Base-by-base conservation (phyloP, 2,329 filamentous ascomycete genomes). In the Neofusicoccum cordaticola region DNA sequence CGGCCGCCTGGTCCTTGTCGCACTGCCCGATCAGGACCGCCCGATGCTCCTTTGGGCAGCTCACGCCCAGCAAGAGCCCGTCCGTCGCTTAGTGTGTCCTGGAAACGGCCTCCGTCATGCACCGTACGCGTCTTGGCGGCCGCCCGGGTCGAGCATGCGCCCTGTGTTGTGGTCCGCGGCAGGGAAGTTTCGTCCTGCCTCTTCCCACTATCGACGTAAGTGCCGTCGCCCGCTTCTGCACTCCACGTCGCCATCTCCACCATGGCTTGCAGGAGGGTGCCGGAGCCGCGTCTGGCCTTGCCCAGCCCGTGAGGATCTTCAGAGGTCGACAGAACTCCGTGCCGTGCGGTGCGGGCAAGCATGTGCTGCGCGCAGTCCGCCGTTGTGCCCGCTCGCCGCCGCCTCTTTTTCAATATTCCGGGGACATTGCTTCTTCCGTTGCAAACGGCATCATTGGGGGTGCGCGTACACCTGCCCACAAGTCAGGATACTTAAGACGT, bases 401-500 rank as follows among this genome's bases (percentile, higher is more conserved):
- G 17, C 15, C 37, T 47, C 31, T 22, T 13, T 47, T 37, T 13
- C 56, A 47, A 47, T 47, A 60, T 19, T 37, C 42, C 56, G 56
- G 56, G 42, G 27, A 11, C 56, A 37, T 60, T 60, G 31, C 56
- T 60, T 19, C 42, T 47, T 60, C 37, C n/a, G 56, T 17, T 7
- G 41, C 42, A 13, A n/a, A 17, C 56, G n/a, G n/a, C 56, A 60
- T 35, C 1, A 42, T 37, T 42, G 56, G 56, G 42, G 47, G 11
- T 60, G 56, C 56, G 56, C 56, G 56, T 60, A 47, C 56, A 37
- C 42, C 56, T 45, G 31, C 56, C 42, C 56, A 60, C 56, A 45
- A 37, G 42, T 60, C 56, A 60, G 42, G 56, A 60, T 22, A 37
- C 56, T 60, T 60, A 56, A 63, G 27, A 52, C 50, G 61, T 63